Conservation (phyloP, 257 asterid species). For the Solanum bulbocastanum region DNA sequence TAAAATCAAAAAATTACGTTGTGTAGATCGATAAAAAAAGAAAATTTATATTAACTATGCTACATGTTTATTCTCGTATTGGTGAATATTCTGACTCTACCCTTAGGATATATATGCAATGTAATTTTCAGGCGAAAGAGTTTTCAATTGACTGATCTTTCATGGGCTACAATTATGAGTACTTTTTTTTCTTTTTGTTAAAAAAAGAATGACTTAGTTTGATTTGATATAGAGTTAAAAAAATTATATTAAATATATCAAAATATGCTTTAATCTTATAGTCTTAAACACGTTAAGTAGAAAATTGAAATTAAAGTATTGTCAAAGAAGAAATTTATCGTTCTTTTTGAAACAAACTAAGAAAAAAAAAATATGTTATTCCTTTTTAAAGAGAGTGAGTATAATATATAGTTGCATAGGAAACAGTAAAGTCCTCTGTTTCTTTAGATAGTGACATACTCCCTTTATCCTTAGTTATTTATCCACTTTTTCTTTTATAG, state of each 20-base stretch:
- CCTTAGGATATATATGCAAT: background rate
- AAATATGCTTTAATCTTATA: too few relatives aligned
- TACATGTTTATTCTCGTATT: background rate
- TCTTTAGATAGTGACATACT: background rate
- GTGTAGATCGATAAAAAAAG: background rate
- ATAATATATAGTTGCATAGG: background rate
- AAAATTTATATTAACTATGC: background rate
- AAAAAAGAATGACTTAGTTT: background rate
- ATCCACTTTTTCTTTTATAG: too few relatives aligned
- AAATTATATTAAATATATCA: too few relatives aligned
- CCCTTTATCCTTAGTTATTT: too few relatives aligned
- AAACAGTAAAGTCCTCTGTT: background rate
- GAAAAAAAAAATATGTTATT: too few relatives aligned
- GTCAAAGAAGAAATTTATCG: too few relatives aligned
- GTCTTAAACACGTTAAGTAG: rapidly evolving
- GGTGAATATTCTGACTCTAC: background rate
- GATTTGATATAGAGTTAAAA: rapidly evolving
- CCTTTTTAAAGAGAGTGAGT: too few relatives aligned
- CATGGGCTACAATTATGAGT: background rate
- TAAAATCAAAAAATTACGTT: too few relatives aligned
- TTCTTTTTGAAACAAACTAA: too few relatives aligned
- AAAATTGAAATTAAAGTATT: too few relatives aligned
- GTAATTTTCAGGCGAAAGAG: background rate
- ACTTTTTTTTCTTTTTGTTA: too few relatives aligned
- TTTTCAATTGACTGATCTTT: background rate